Conservation (phyloP, 164 flowering plant genomes). For the Saururus chinensis region DNA sequence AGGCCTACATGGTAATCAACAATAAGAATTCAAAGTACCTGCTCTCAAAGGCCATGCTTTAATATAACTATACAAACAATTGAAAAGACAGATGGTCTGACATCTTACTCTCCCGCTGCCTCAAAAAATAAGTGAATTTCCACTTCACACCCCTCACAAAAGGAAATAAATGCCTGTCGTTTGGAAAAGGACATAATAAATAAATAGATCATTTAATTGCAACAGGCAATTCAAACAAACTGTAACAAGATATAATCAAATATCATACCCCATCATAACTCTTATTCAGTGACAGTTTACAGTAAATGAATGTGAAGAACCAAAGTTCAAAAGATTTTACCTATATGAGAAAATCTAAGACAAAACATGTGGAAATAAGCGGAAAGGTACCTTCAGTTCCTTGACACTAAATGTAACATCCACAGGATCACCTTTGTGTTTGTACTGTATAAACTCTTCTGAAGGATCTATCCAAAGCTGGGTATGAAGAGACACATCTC, state of each 20-base stretch:
- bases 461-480: slow-evolving; percentile 96
- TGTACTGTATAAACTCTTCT: slow-evolving; percentile 89
- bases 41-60: neutral
- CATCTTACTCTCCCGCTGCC: slow-evolving; percentile 92
- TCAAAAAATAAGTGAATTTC: slow-evolving; percentile 85
- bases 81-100: neutral
- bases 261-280: no score
- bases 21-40: neutral
- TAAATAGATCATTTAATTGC: neutral
- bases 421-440: slow-evolving; percentile 74
- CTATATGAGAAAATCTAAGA: neutral
- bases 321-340: no score
- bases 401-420: slow-evolving; percentile 91
- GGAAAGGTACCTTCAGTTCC: slow-evolving; percentile 61
- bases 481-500: slow-evolving; percentile 76
- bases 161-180: slow-evolving; percentile 84
- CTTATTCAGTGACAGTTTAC: no score
- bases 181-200: slow-evolving; percentile 1
- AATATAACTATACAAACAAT: neutral
- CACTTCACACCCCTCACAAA: slow-evolving; percentile 94
- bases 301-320: neutral
- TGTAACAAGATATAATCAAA: no score
- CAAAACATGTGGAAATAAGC: neutral
- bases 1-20: slow-evolving; percentile 45
- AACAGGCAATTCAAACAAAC: neutral